Evolutionary conservation across 2,329 filamentous ascomycete genomes (phyloP), one percentile per base, ranked within the genome.

Genomic region (Xylariaceae sp.): DNA sequence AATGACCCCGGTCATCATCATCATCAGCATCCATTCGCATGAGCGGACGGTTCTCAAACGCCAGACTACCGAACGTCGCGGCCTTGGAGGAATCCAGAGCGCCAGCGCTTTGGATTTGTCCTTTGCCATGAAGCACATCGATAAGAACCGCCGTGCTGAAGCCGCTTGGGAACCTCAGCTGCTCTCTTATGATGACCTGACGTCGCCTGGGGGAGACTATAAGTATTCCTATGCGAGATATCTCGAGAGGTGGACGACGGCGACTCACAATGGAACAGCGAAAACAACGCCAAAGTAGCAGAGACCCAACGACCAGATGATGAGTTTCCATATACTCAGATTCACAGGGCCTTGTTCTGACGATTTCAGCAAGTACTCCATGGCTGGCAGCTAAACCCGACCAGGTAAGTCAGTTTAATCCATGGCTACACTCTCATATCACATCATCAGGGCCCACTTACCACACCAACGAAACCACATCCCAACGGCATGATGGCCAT

Each of bases 261-360:
- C n/a, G 16, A 64, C 77, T 74, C 71, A 82, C 80, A 98, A 71
- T 0, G 95, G 95, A 14, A 99, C 93, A 0, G 93, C 95, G 76
- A 99, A 98, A 1, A 98, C 88, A 1, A 98, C 95, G 0, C 95
- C 95, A 70, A 99, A 99, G 69, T 98, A 93, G 71, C 93, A 97
- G 16, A 99, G 84, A 0, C 95, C 95, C 51, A 99, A 73, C 21
- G 91, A 90, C 95, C 95, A 99, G 7, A 97, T 73, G 6, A 96
- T 86, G 61, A 97, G 76, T 71, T 92, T 91, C 78, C 86, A 85
- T 40, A 90, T 81, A 37, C 86, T 85, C 44, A 96, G 75, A 51
- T 83, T 78, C 18, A 96, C 74, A 0, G 91, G 91, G 0, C 91
- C 92, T 55, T 87, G 85, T 74, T 99, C 95, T 18, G 90, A 86